Base-by-base conservation (phyloP, 345 rosid species). In the Psidium guajava region DNA sequence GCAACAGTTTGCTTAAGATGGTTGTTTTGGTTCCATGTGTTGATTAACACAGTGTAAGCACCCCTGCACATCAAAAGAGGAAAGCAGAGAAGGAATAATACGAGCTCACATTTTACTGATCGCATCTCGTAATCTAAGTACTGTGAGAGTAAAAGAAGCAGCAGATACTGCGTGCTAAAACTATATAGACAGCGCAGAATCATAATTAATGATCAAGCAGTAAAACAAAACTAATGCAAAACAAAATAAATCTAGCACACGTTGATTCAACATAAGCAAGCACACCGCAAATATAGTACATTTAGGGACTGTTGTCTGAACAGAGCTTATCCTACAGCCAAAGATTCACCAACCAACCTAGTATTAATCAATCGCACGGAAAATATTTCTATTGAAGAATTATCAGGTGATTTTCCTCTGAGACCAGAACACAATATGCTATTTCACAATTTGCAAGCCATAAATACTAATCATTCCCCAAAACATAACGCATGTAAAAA, bases 41-140 rank as follows among this genome's bases (percentile, higher is more conserved):
- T 86, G 82, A 89, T 87, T 28, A 87, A 77, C 54, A 87, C 85
- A 4, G 91, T 85, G 74, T 85, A 88, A 20, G 87, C 86, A 42
- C 82, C 87, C 82, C 90, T 88, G 24, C 58, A 32, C 27, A 84
- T 54, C 21, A 59, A 54, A 53, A 16, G 52, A 77, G 56, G 36
- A 24, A 8, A 86, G 13, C 74, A 83, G 69, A 40, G 21, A 50
- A 83, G 13, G 15, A 25, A 57, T 42, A 58, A 44, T 27, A 18
- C 54, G 8, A 2, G 58, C 83, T 28, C 6, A 6, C 57, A 5
- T 82, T 55, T 55, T 21, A 52, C 47, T 0, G 9, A 82, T 51
- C 5, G 57, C 56, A 27, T 21, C 54, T 52, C 2, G 4, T 52
- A 21, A 82, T 82, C 57, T 47, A 82, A 2, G 11, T 27, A 82